Base-by-base conservation (phyloP, 2,329 filamentous ascomycete genomes). In the Trichoderma afroharzianum region DNA sequence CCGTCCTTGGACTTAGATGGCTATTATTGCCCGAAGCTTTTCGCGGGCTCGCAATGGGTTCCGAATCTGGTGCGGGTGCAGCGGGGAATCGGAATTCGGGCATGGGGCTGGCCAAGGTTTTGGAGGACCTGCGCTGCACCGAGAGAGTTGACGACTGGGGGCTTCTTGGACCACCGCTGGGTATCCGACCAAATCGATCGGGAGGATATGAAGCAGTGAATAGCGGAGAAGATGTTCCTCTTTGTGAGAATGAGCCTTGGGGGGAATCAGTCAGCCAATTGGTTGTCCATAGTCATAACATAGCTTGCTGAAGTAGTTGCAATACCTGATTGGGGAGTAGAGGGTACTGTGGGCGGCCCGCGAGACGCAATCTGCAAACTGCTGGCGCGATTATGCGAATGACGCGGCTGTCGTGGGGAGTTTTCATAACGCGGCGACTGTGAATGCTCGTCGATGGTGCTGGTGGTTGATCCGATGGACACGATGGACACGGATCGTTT, bases 401-500 rank as follows among this genome's bases (percentile, higher is more conserved):
- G 87, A 67, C 88, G 86, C 66, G 85, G 82, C 24, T 85, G 81
- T 75, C 83, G 81, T 36, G 77, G 73, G 2, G 82, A 77, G 15
- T 80, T 75, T 32, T 86, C 84, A 73, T 83, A 84, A 70, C 80
- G 80, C 63, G 83, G 81, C 24, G 76, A 75, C 55, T 84, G 81
- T 53, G 77, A 75, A 57, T 84, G 81, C 57, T 87, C 86, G 26
- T 87, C 87, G 53, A 85, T 81, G 24, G 83, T 81, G 33, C 67
- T 69, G 30, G 82, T 83, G 47, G 83, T 82, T 24, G 88, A 88
- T 12, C 91, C 91, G 76, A 95, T 88, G 11, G 93, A 95, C 59
- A 95, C 89, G 74, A 96, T 95, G 21, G 93, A 96, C 33, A 96
- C 86, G 3, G 93, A 95, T 76, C 92, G 87, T 79, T 91, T 90